Conservation (phyloP, 345 rosid genomes). For the Barbarea vulgaris region DNA sequence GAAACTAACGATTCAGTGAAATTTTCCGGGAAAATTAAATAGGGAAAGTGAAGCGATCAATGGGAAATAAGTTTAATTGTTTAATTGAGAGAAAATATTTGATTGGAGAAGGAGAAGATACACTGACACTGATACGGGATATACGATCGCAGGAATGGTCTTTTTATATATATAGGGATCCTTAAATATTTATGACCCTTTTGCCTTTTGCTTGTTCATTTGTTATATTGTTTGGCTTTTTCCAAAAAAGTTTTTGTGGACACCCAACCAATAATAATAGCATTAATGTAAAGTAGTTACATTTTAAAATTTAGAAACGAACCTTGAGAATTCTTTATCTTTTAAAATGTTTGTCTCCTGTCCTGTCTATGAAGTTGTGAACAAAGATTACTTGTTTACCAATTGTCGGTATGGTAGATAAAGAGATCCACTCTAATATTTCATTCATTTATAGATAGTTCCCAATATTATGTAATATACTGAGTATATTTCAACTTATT, state of each 20-base stretch:
- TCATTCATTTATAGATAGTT: neutral
- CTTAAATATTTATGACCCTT: neutral
- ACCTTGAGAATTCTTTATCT: neutral
- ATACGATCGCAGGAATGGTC: neutral
- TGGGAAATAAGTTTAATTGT: neutral
- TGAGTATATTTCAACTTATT: conserved; percentile 1
- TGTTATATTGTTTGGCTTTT: neutral
- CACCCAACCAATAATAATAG: conserved; percentile 2
- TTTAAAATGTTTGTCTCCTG: conserved; percentile 8
- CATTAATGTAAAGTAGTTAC: neutral
- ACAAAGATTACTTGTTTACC: conserved; percentile 14
- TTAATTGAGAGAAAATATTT: neutral
- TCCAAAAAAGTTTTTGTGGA: neutral
- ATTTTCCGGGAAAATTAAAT: conserved; percentile 18
- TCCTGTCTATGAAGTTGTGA: neutral
- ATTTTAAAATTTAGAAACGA: neutral
- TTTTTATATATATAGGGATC: conserved; percentile 12
- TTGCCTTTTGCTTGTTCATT: neutral
- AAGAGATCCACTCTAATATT: neutral
- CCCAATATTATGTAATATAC: neutral
- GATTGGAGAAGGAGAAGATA: conserved; percentile 14
- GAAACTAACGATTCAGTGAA: conserved; percentile 18
- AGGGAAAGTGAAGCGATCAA: conserved; percentile 27
- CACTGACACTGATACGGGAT: conserved; percentile 12
- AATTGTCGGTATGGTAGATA: neutral